Evolutionary conservation across 1,139 yeast genomes (phyloP).

Genomic region (Scheffersomyces cryptocercus): DNA sequence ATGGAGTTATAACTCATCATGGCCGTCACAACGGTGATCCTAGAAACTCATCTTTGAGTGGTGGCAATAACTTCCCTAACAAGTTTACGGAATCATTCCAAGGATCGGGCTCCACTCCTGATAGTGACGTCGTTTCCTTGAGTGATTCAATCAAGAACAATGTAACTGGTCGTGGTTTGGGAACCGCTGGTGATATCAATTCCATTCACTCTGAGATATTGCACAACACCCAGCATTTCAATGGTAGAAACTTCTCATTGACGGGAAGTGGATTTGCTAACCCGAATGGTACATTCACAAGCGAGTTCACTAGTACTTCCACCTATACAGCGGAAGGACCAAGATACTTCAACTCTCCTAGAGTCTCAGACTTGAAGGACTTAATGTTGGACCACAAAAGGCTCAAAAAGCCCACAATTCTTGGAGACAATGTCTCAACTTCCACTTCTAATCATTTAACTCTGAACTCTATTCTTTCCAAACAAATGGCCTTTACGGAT

Average conservation of each 20-base stretch:
- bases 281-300: conserved; percentile 1
- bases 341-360: conserved; percentile 28
- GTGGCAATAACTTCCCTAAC: background rate
- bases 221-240: conserved; percentile 13
- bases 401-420: conserved; percentile 8
- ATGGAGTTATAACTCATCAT: conserved; percentile 5
- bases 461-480: conserved; percentile 34
- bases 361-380: conserved; percentile 49
- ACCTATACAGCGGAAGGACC: conserved; percentile 11
- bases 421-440: conserved; percentile 12
- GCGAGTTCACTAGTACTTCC: conserved; percentile 23
- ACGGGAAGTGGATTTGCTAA: conserved; percentile 1
- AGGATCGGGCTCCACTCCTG: background rate
- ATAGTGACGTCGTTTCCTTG: background rate
- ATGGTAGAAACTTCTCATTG: conserved; percentile 7
- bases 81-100: background rate
- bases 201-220: conserved; percentile 43
- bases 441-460: conserved; percentile 10
- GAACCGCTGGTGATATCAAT: conserved; percentile 43
- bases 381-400: conserved; percentile 26
- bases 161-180: conserved; percentile 33
- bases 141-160: background rate
- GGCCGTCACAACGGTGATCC: conserved; percentile 2
- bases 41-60: conserved; percentile 4
- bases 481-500: conserved; percentile 35